Percentiles rank a stretch among this genome's conserved stretches.
These are phyloP conservation scores for Mrakia hoshinonis DNA, from an alignment of 768 basidiomycete genomes.

Conservation along the genomic window DNA sequence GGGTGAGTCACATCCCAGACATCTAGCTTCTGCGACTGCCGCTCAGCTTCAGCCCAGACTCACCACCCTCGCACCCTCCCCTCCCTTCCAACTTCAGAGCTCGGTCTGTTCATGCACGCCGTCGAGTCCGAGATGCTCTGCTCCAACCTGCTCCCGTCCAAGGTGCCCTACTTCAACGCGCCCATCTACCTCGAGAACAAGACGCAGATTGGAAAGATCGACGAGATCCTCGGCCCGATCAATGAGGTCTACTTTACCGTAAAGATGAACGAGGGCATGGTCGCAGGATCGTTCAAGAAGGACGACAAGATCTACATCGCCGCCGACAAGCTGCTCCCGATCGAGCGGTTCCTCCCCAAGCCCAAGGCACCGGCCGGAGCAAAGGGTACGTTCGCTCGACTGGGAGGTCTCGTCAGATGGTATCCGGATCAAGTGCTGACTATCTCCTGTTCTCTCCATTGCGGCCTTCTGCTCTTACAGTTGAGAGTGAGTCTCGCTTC, in stretches of 20 bases:
- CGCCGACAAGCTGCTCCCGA: conserved; percentile 90
- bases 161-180: conserved; percentile 98
- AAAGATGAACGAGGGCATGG: conserved; percentile 94
- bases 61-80: not conserved
- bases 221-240: conserved; percentile 98
- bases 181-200: conserved; percentile 97
- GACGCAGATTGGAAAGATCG: conserved; percentile 89
- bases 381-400: conserved; percentile 33
- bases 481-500: conserved; percentile 31
- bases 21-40: not conserved
- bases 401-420: not conserved
- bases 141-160: conserved; percentile 68
- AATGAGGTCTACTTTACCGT: conserved; percentile 97
- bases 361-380: conserved; percentile 68
- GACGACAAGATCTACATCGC: conserved; percentile 98
- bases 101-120: conserved; percentile 84
- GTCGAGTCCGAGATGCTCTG: conserved; percentile 99
- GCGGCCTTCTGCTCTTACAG: not conserved
- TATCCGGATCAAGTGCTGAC: not conserved
- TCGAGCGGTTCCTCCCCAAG: conserved; percentile 93
- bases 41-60: not conserved
- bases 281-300: conserved; percentile 88
- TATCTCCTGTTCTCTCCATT: too few relatives aligned
- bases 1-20: conserved; percentile 36
- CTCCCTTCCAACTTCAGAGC: conserved; percentile 50